These are phyloP conservation scores for Cenchrus purpureus DNA, from an alignment of 176 grass and related monocot species.

Conservation along the genomic window DNA sequence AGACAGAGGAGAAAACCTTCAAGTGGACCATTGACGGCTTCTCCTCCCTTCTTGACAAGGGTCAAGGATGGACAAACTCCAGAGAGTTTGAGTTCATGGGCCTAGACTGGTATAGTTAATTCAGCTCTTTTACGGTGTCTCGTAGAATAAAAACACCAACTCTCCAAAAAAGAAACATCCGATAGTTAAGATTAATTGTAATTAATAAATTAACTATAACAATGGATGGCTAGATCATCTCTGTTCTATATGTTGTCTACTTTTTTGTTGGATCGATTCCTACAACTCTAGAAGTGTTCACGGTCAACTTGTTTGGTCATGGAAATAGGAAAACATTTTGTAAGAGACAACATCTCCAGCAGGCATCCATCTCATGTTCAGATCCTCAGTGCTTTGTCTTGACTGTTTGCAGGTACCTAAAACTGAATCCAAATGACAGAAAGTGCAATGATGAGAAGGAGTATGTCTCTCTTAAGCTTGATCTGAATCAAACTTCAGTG, in stretches of 20 bases:
- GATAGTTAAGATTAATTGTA: too few species aligned
- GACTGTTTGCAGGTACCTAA: constrained; percentile 22
- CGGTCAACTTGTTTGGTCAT: not conserved
- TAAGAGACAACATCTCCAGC: not conserved
- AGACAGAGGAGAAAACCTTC: constrained; percentile 5
- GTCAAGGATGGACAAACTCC: constrained; percentile 30
- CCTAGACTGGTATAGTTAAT: not conserved
- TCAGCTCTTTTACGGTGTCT: too few species aligned
- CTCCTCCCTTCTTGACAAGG: constrained; percentile 36
- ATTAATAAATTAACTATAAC: too few species aligned
- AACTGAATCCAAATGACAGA: constrained; percentile 31
- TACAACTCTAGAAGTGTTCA: not conserved
- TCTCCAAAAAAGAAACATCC: too few species aligned
- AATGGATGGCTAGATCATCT: too few species aligned
- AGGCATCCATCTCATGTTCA: not conserved
- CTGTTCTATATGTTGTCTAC: not conserved
- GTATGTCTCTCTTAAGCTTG: constrained; percentile 35
- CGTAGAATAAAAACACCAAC: too few species aligned
- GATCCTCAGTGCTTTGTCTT: not conserved
- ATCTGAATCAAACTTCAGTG: not conserved
- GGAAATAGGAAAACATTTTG: not conserved
- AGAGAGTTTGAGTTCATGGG: constrained; percentile 4
- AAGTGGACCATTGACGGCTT: constrained; percentile 46
- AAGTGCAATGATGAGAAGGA: not conserved
- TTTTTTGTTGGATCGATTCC: not conserved